Evolutionary conservation across 441 rosid species (phyloP).

Genomic region (Adansonia grandidieri): DNA sequence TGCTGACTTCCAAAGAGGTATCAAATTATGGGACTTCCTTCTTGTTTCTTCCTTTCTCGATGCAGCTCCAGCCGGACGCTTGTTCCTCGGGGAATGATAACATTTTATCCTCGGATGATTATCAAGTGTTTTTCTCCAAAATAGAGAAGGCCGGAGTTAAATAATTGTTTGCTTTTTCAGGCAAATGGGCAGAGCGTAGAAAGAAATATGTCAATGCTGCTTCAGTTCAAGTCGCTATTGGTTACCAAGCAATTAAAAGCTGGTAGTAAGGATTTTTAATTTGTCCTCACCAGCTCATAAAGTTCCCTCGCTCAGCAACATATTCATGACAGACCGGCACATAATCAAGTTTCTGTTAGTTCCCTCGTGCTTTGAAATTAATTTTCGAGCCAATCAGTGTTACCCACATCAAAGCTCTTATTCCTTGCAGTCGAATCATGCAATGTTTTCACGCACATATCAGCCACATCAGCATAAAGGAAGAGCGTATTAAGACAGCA

Average conservation of each 20-base stretch:
- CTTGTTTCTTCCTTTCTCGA: not conserved
- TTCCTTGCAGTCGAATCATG: conserved; percentile 96
- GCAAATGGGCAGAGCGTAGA: conserved; percentile 88
- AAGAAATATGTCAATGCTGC: not conserved
- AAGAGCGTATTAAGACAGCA: conserved; percentile 13
- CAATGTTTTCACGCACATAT: conserved; percentile 91
- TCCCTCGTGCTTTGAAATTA: conserved; percentile 18
- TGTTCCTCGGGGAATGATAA: not conserved
- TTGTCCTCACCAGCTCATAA: conserved; percentile 79
- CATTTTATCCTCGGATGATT: conserved; percentile 8
- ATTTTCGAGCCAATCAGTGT: not conserved
- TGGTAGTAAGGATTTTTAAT: not conserved
- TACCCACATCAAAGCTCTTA: conserved; percentile 94
- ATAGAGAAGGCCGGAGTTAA: conserved; percentile 87
- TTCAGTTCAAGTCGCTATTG: conserved; percentile 4
- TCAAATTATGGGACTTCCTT: not conserved
- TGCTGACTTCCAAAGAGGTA: conserved; percentile 1
- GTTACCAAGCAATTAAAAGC: conserved; percentile 19
- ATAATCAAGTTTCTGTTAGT: conserved; percentile 19
- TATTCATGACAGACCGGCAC: conserved; percentile 90
- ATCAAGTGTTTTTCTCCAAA: conserved; percentile 84
- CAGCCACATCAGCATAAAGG: conserved; percentile 89
- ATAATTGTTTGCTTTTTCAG: conserved; percentile 97
- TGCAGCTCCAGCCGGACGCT: not conserved
- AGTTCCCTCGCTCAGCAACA: conserved; percentile 82